A percentile compares a stretch with the other conserved stretches of the same genome.
Evolutionary conservation across 352 stramenopile genomes (phyloP).

Genomic region (Phytopythium mirpurense): DNA sequence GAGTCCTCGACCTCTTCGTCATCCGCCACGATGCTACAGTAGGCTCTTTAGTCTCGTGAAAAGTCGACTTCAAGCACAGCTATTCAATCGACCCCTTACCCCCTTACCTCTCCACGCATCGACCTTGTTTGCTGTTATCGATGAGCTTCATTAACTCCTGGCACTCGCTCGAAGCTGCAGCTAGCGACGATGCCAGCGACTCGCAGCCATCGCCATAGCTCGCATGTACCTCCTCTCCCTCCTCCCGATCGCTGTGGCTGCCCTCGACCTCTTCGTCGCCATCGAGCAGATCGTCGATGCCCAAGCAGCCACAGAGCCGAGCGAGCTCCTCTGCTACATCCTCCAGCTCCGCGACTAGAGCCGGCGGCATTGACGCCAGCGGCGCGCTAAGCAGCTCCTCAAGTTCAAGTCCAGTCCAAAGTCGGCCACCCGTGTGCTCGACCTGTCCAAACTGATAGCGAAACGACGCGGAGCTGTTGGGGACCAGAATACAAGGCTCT

Average conservation of each 20-base stretch:
- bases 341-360: slow-evolving; percentile 1
- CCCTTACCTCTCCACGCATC: background rate
- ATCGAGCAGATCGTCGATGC: background rate
- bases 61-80: too few relatives aligned
- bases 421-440: too few relatives aligned
- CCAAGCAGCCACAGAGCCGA: background rate
- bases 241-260: background rate
- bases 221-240: background rate
- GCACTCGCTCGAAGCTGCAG: slow-evolving; percentile 6
- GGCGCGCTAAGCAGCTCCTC: background rate
- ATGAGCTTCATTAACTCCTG: slow-evolving; percentile 1
- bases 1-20: too few relatives aligned
- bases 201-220: slow-evolving; percentile 9
- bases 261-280: background rate
- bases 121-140: too few relatives aligned
- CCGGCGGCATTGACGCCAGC: background rate
- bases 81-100: background rate
- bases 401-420: too few relatives aligned
- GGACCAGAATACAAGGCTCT: too few relatives aligned
- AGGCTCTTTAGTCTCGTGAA: too few relatives aligned
- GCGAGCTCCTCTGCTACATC: background rate
- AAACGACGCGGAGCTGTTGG: slow-evolving; percentile 6
- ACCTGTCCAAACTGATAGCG: slow-evolving; percentile 5
- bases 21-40: too few relatives aligned
- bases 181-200: slow-evolving; percentile 18